Percentiles rank a stretch among this genome's conserved stretches.
Evolutionary conservation across 805 yeast species (phyloP).

Genomic region (Candida rishiriensis): DNA sequence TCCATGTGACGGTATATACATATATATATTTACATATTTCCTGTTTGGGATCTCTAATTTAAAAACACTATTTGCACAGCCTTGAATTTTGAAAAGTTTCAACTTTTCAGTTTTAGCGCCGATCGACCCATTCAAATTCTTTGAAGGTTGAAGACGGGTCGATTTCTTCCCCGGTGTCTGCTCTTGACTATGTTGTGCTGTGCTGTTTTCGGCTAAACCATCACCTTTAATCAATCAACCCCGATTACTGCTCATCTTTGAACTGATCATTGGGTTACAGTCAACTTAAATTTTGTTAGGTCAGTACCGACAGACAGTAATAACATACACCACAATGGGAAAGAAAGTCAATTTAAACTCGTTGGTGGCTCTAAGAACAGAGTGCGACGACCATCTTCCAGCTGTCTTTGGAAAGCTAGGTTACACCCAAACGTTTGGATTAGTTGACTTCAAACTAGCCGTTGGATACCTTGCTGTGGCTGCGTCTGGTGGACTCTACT

Average conservation of each 20-base stretch:
- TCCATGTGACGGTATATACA: too few relatives aligned
- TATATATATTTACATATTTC: background rate
- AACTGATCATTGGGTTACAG: background rate
- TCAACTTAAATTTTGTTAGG: too few relatives aligned
- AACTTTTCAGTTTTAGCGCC: too few relatives aligned
- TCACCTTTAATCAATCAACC: too few relatives aligned
- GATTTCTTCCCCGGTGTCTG: too few relatives aligned
- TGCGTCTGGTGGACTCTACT: constrained; percentile 42
- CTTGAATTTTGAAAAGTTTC: too few relatives aligned
- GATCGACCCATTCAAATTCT: too few relatives aligned
- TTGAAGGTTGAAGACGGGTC: too few relatives aligned
- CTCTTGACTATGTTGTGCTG: too few relatives aligned
- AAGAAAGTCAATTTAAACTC: constrained; percentile 37
- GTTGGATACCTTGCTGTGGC: constrained; percentile 45
- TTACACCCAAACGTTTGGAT: constrained; percentile 41
- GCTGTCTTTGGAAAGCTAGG: constrained; percentile 39
- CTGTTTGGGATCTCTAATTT: background rate
- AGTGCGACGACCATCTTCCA: constrained; percentile 46
- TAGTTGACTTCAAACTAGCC: constrained; percentile 43
- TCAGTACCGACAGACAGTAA: too few relatives aligned
- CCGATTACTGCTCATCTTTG: background rate
- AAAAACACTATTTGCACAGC: too few relatives aligned
- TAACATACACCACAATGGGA: constrained; percentile 6
- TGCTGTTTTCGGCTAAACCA: too few relatives aligned
- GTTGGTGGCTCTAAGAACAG: constrained; percentile 41